phyloP scores from a whole-genome alignment of 306 rosid species.

The Acacia acuminata region DNA sequence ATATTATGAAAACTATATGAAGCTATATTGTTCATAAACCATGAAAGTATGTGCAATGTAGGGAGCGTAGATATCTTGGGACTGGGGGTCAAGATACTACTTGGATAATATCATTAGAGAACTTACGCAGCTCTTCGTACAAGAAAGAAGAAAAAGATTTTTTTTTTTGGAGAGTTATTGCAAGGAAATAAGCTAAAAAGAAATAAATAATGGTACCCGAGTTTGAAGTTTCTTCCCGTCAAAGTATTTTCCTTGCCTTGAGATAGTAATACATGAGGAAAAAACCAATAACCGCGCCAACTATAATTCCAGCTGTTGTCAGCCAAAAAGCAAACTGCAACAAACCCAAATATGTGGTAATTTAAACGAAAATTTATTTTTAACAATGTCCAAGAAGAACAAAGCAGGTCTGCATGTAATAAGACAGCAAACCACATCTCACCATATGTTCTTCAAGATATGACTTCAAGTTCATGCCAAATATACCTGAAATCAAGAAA shows the following conservation, averaged over 20 bases:
- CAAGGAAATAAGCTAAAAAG: constrained; percentile 9
- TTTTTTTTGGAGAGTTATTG: background rate
- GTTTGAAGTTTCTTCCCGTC: constrained; percentile 36
- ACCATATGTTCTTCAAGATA: constrained; percentile 97
- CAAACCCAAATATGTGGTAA: constrained; percentile 28
- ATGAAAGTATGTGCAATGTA: background rate
- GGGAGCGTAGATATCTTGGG: background rate
- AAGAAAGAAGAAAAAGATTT: background rate
- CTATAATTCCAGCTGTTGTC: constrained; percentile 85
- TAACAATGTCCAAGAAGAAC: constrained; percentile 30
- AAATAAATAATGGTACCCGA: constrained; percentile 48
- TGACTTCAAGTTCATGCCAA: constrained; percentile 97
- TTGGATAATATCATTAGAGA: constrained; percentile 11
- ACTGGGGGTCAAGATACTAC: background rate
- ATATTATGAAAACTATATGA: background rate
- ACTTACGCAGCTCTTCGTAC: background rate
- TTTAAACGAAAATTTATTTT: constrained; percentile 7
- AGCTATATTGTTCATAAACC: background rate
- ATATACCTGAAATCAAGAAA: constrained; percentile 71
- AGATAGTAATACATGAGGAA: constrained; percentile 78
- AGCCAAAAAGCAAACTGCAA: constrained; percentile 96
- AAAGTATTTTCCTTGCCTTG: constrained; percentile 77
- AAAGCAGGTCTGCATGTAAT: constrained; percentile 17
- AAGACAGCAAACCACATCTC: constrained; percentile 35
- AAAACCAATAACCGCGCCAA: constrained; percentile 73